Percentiles rank a stretch among this genome's conserved stretches.
phyloP scores from a whole-genome alignment of 78 protist species.

The Dictyostelium intermedium region DNA sequence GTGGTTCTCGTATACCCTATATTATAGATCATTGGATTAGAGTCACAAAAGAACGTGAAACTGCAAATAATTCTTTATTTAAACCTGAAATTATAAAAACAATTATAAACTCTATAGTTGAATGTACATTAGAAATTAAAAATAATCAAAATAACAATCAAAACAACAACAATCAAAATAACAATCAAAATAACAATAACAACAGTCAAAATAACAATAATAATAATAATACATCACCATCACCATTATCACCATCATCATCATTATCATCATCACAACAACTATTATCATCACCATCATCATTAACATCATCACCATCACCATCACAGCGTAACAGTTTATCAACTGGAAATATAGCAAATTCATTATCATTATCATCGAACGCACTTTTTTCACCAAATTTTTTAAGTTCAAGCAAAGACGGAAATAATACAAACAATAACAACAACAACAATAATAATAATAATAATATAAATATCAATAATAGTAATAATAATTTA shows the following conservation, averaged over 20 bases:
- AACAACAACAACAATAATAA: not conserved
- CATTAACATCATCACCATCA: not conserved
- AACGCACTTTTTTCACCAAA: not conserved
- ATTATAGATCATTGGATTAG: conserved; percentile 60
- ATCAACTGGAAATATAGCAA: not conserved
- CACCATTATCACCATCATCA: not conserved
- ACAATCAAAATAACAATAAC: not conserved
- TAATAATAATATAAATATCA: not conserved
- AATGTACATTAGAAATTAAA: conserved; percentile 11
- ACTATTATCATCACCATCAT: not conserved
- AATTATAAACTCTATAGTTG: conserved; percentile 50
- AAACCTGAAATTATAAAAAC: conserved; percentile 14
- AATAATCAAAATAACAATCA: not conserved
- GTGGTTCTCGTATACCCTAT: conserved; percentile 21
- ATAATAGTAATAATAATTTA: not conserved
- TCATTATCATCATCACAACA: not conserved
- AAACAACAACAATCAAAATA: not conserved
- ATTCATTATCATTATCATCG: not conserved
- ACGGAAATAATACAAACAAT: not conserved
- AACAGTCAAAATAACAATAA: too few species aligned
- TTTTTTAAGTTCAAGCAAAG: not conserved
- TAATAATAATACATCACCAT: not conserved
- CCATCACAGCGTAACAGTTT: not conserved
- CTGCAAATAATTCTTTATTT: conserved; percentile 37
- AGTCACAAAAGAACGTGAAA: not conserved